Evolutionary conservation across 495 filamentous ascomycete genomes (phyloP), one percentile per base, ranked within the genome.

Genomic region (Penicillium flavigenum): DNA sequence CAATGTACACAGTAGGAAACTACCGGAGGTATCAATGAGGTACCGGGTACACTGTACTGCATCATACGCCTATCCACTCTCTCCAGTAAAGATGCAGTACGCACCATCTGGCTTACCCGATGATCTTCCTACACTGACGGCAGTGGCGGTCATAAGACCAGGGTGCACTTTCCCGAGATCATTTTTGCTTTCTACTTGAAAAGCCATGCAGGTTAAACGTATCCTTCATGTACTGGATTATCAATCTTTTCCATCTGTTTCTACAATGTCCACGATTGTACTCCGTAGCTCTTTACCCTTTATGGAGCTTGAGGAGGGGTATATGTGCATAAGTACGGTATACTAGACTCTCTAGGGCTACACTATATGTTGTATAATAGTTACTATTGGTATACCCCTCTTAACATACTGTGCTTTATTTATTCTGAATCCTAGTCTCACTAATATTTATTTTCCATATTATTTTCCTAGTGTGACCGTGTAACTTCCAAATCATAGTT

Each of bases 61-160:
- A 31, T 53, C 49, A 39, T 52, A 52, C 50, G 27, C 51, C 39
- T 53, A 22, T 38, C 47, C 47, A 50, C 47, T 50, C 19, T 49
- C 50, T 43, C 36, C 36, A 51, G 22, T 51, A n/a, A 46, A 27
- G 44, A 44, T 20, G 42, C 20, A 12, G 45, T 47, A 29, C 50
- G 34, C 34, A 47, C 50, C 8, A 26, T 42, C 6, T 38, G 34
- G 34, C 34, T 54, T 51, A 47, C 63, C 61, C 61, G 61, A 61
- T 62, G 64, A 67, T 67, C 64, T 64, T 62, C 60, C 50, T 58
- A 41, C 54, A 54, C 57, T 65, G 65, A 65, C 65, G 65, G 65
- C 65, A 68, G 65, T 67, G 65, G 65, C 65, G 62, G 62, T 51
- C 55, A 39, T 42, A 19, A 20, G 47, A 63, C 59, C 48, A 47